phyloP scores from a whole-genome alignment of 1,284 basidiomycete genomes.

The Trichosporon sp. region DNA sequence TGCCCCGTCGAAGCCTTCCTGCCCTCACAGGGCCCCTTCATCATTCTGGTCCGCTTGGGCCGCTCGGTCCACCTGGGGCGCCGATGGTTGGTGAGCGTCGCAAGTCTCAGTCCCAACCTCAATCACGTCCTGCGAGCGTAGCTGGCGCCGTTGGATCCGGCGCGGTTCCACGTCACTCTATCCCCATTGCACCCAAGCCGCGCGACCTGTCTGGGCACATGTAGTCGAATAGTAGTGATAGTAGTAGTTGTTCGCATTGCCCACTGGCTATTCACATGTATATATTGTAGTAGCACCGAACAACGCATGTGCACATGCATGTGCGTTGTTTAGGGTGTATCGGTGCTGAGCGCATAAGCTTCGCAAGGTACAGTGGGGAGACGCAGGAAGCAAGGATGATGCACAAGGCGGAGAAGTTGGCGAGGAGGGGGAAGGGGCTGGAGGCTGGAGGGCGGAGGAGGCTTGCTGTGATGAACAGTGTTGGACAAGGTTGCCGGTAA shows the following conservation, averaged over 20 bases:
- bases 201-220: not conserved
- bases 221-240: too few relatives aligned
- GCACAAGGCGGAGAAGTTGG: not conserved
- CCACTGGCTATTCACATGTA: not conserved
- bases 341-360: not conserved
- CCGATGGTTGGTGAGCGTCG: not conserved
- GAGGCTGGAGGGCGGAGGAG: too few relatives aligned
- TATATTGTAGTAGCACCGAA: not conserved
- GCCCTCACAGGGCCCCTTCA: not conserved
- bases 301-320: too few relatives aligned
- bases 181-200: not conserved
- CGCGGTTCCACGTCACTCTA: not conserved
- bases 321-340: not conserved
- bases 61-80: not conserved
- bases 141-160: not conserved
- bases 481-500: not conserved
- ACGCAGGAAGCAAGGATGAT: too few relatives aligned
- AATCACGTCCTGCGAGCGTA: not conserved
- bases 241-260: not conserved
- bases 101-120: not conserved
- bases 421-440: too few relatives aligned
- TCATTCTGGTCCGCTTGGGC: not conserved
- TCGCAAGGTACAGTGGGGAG: not conserved
- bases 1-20: not conserved
- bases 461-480: not conserved